Percentiles rank a stretch among this genome's conserved stretches.
These are phyloP conservation scores for Microdochium bolleyi DNA, from an alignment of 2,329 filamentous ascomycete species.

Conservation along the genomic window DNA sequence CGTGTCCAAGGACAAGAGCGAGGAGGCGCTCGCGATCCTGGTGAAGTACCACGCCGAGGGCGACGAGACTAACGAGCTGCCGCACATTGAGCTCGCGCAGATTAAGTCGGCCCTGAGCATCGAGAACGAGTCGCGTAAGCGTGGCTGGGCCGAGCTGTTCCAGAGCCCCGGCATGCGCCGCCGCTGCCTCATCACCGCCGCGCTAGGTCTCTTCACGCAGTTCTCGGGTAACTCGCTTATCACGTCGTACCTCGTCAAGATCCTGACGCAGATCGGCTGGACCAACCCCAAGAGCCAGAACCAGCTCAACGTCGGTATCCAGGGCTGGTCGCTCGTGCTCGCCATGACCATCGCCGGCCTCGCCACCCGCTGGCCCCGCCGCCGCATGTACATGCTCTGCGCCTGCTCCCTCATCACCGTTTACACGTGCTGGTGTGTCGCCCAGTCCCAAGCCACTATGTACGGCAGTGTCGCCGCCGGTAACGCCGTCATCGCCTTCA, in stretches of 20 bases:
- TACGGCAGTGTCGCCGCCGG: constrained; percentile 36
- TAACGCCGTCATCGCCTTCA: constrained; percentile 45
- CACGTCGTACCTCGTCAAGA: constrained; percentile 48
- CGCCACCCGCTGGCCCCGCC: constrained; percentile 42
- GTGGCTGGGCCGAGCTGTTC: constrained; percentile 14
- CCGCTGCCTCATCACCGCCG: constrained; percentile 52
- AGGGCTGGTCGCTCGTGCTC: constrained; percentile 48
- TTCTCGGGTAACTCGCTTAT: constrained; percentile 63
- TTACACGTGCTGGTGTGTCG: constrained; percentile 35
- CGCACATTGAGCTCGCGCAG: constrained; percentile 30
- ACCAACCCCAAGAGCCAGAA: constrained; percentile 50
- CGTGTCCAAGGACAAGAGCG: constrained; percentile 38
- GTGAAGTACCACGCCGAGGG: constrained; percentile 54
- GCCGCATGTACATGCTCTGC: constrained; percentile 43
- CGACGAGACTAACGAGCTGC: constrained; percentile 28
- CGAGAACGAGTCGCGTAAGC: constrained; percentile 40
- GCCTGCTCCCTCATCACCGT: constrained; percentile 38
- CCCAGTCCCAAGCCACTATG: constrained; percentile 42
- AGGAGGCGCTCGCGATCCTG: constrained; percentile 48
- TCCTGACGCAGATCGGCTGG: constrained; percentile 42
- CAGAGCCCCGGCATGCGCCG: constrained; percentile 55
- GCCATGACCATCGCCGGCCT: constrained; percentile 43
- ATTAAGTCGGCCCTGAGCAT: constrained; percentile 51
- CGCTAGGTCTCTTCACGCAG: constrained; percentile 59
- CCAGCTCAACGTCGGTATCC: constrained; percentile 46